phyloP scores from a whole-genome alignment of 768 basidiomycete genomes.

The Termitomyces sp. region DNA sequence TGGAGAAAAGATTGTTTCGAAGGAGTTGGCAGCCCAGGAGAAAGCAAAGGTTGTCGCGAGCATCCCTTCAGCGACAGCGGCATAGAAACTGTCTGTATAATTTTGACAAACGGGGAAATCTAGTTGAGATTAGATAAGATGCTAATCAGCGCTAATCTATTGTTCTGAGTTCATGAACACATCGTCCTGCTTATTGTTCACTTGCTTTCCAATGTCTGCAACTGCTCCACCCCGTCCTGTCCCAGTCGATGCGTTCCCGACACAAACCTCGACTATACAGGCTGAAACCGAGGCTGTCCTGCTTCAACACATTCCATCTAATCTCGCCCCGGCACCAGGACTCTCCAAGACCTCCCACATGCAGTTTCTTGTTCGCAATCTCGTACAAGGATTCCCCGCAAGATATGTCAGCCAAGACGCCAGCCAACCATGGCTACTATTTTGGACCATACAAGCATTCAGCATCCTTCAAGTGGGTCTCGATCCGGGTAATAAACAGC shows the following conservation, averaged over 20 bases:
- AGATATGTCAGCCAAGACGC: slow-evolving; percentile 87
- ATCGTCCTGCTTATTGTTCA: slow-evolving; percentile 3
- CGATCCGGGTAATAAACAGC: slow-evolving; percentile 73
- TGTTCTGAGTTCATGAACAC: background rate
- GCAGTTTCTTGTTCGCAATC: slow-evolving; percentile 68
- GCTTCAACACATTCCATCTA: slow-evolving; percentile 45
- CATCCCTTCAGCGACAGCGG: background rate
- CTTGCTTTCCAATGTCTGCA: slow-evolving; percentile 14
- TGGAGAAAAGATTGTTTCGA: slow-evolving; percentile 28
- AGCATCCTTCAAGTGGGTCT: slow-evolving; percentile 73
- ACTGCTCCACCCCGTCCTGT: slow-evolving; percentile 15
- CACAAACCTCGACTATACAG: slow-evolving; percentile 61
- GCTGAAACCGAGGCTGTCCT: slow-evolving; percentile 64
- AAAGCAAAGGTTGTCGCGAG: background rate
- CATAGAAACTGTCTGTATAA: no score
- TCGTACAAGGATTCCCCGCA: slow-evolving; percentile 76
- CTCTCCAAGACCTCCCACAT: slow-evolving; percentile 68
- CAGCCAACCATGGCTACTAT: slow-evolving; percentile 92
- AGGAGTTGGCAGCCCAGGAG: slow-evolving; percentile 17
- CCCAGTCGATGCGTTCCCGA: slow-evolving; percentile 58
- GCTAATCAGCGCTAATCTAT: background rate
- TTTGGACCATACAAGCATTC: slow-evolving; percentile 88
- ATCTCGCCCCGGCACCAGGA: slow-evolving; percentile 21
- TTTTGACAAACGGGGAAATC: no score
- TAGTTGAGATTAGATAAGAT: slow-evolving; percentile 8